Percentiles rank a stretch among this genome's conserved stretches.
phyloP scores from a whole-genome alignment of 1,284 basidiomycete species.

The Naganishia albida region DNA sequence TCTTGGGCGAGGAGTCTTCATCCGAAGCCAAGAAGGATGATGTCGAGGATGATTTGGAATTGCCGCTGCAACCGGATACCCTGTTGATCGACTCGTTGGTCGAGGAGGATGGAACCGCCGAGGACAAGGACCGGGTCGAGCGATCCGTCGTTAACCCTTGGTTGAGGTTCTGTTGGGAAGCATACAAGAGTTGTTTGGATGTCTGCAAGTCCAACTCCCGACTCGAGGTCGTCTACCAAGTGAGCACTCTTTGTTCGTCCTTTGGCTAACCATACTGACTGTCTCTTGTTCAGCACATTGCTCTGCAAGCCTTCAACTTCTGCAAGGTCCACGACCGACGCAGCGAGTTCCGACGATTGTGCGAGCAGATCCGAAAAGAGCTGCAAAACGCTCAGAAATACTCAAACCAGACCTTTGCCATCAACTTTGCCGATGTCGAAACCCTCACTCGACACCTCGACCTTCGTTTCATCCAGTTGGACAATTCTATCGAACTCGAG shows the following conservation, averaged over 20 bases:
- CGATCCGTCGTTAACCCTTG: slow-evolving; percentile 93
- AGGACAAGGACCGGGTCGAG: slow-evolving; percentile 92
- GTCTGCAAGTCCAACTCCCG: slow-evolving; percentile 96
- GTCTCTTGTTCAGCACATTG: slow-evolving; percentile 70
- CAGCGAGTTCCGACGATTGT: slow-evolving; percentile 95
- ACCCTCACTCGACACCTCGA: slow-evolving; percentile 96
- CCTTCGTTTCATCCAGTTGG: slow-evolving; percentile 95
- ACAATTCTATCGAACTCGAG: slow-evolving; percentile 97
- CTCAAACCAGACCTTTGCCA: slow-evolving; percentile 90
- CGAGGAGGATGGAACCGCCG: slow-evolving; percentile 54
- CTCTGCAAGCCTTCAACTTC: slow-evolving; percentile 95
- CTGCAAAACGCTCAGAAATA: slow-evolving; percentile 95
- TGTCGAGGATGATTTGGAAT: slow-evolving; percentile 38
- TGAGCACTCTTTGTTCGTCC: slow-evolving; percentile 49
- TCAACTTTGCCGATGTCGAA: slow-evolving; percentile 95
- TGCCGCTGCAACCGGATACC: slow-evolving; percentile 51
- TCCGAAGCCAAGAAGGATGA: slow-evolving; percentile 44
- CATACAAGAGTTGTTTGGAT: slow-evolving; percentile 93
- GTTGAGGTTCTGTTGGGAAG: slow-evolving; percentile 98
- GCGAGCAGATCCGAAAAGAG: slow-evolving; percentile 94
- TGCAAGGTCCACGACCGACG: slow-evolving; percentile 92
- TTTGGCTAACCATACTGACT: neutral
- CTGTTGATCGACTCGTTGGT: slow-evolving; percentile 43
- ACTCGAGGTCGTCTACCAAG: slow-evolving; percentile 92
- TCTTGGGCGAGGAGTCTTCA: slow-evolving; percentile 31